These are phyloP conservation scores for Lasiodiplodia sp. DNA, from an alignment of 2,329 filamentous ascomycete species.

Conservation along the genomic window DNA sequence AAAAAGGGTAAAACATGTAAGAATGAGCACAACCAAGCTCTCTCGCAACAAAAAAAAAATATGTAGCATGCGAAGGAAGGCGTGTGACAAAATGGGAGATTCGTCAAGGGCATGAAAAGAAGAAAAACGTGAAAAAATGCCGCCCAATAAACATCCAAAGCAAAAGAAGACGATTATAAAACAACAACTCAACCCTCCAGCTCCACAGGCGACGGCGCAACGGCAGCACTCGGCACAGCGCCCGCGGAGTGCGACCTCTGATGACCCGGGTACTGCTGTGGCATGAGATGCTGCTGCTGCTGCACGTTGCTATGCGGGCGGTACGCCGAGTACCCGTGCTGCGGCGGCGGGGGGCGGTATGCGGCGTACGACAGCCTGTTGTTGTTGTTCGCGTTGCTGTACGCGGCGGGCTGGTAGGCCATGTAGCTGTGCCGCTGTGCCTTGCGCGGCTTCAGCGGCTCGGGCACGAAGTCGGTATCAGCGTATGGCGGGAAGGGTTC, in stretches of 20 bases:
- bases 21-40: background rate
- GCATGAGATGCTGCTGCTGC: background rate
- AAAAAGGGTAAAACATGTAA: background rate
- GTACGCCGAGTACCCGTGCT: background rate
- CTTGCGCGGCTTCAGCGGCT: slow-evolving; percentile 13
- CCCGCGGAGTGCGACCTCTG: background rate
- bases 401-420: slow-evolving; percentile 4
- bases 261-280: background rate
- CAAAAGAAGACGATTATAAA: background rate
- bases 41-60: background rate
- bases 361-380: background rate
- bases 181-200: background rate
- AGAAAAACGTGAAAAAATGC: too few species aligned
- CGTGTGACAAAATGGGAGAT: background rate
- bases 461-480: background rate
- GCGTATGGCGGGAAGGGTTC: background rate
- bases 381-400: background rate
- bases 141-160: too few species aligned
- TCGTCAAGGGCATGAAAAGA: background rate
- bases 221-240: background rate
- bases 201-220: background rate
- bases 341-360: slow-evolving; percentile 8
- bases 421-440: slow-evolving; percentile 16
- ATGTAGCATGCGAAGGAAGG: background rate
- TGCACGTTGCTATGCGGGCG: background rate